Evolutionary conservation across 2,329 filamentous ascomycete species (phyloP), one percentile per base, ranked within the genome.

Genomic region (Dactylellina haptotyla): DNA sequence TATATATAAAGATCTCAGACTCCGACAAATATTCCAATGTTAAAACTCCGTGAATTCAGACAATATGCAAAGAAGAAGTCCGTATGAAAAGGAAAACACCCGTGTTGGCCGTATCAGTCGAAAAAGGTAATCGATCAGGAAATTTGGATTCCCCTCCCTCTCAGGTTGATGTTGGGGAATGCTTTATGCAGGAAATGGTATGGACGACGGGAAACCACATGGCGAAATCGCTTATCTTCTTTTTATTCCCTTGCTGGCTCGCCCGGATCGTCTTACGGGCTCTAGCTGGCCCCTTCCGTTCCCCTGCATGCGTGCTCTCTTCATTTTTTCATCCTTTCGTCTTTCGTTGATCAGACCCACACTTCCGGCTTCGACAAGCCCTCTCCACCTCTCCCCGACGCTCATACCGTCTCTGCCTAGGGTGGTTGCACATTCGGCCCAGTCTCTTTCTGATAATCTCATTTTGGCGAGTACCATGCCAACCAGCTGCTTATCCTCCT

Each of bases 401-500:
- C 83, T 85, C 67, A 83, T 82, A 57, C 85, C 82, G 80, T 89
- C 87, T 56, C 76, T 74, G 74, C 88, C 87, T 5, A 90, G 82
- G 76, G 83, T 87, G 70, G 87, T 83, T 45, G 87, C 88, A 79
- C 87, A 89, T 78, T 90, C 87, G 70, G 88, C 86, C 88, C 87
- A 89, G 67, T 90, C 87, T 56, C 84, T 83, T 80, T 87, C 88
- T 76, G 84, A 85, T 20, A 90, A 83, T 80, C 85, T 86, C 63
- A 90, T 83, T 81, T 89, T 89, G 79, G 88, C 87, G 4, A 90
- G 82, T 39, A 90, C 87, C 16, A 90, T 83, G 80, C 89, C 87
- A n/a, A 90, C 86, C 1, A 90, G 82, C 66, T 88, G 83, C 66
- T 87, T 83, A 79, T 90, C 88, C 74, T 90, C 87, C 75, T 89